phyloP scores from a whole-genome alignment of 768 basidiomycete genomes.

The Mycena belliarum region DNA sequence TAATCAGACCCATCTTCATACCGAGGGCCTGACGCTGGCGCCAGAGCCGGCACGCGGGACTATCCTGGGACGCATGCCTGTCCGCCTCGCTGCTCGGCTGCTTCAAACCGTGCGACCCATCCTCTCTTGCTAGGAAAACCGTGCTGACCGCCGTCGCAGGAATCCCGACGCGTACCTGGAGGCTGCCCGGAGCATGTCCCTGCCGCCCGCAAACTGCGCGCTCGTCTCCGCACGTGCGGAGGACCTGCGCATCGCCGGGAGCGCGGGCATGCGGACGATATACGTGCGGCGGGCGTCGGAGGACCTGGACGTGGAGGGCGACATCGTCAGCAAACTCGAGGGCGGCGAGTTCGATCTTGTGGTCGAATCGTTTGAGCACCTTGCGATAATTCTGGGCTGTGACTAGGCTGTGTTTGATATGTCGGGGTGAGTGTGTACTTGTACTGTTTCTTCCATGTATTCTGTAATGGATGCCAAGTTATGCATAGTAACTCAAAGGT shows the following conservation, averaged over 20 bases:
- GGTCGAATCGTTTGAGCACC: constrained; percentile 27
- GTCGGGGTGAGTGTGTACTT: neutral
- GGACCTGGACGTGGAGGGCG: constrained; percentile 26
- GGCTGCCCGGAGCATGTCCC: constrained; percentile 36
- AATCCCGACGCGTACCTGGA: constrained; percentile 36
- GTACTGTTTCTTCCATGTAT: no score
- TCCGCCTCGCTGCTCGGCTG: constrained; percentile 11
- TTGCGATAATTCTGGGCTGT: constrained; percentile 19
- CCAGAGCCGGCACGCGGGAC: constrained; percentile 18
- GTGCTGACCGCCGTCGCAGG: constrained; percentile 14
- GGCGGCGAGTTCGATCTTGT: constrained; percentile 45
- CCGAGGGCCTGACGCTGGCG: neutral
- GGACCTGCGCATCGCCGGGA: constrained; percentile 39
- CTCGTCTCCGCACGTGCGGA: constrained; percentile 45
- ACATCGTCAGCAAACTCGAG: constrained; percentile 32
- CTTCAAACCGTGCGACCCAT: constrained; percentile 6
- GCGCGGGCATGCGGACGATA: constrained; percentile 41
- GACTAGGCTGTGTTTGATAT: constrained; percentile 3
- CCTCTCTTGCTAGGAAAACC: neutral
- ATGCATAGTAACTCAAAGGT: no score
- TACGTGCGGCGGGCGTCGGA: constrained; percentile 42
- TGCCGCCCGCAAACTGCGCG: constrained; percentile 36
- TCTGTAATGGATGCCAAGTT: no score
- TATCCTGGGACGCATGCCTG: constrained; percentile 20
- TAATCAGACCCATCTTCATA: neutral